phyloP scores from a whole-genome alignment of 306 rosid genomes.

The Vigna mungo region DNA sequence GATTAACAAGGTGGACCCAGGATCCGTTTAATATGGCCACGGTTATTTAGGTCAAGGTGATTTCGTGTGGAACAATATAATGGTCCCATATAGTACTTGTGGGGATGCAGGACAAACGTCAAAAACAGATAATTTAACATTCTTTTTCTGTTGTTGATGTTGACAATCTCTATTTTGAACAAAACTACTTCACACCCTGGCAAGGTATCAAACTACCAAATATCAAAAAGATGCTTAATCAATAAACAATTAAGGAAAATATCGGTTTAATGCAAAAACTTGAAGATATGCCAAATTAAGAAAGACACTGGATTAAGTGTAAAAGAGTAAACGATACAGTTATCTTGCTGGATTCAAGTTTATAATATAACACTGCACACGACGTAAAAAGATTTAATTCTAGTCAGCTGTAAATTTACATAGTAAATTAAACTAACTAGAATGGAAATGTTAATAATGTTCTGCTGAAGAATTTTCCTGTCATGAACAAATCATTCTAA shows the following conservation, averaged over 20 bases:
- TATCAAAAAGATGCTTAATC: not conserved
- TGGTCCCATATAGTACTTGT: conserved; percentile 1
- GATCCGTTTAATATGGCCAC: not conserved
- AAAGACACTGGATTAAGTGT: not conserved
- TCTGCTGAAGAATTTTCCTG: not conserved
- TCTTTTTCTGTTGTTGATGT: conserved; percentile 4
- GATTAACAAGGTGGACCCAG: conserved; percentile 35
- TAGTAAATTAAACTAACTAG: not conserved
- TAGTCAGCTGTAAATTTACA: not conserved
- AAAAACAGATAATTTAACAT: conserved; percentile 20
- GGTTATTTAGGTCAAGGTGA: conserved; percentile 13
- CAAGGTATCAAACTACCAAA: not conserved
- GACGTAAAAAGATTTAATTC: not conserved
- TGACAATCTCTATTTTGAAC: not conserved
- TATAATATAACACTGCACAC: not conserved
- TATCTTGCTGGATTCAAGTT: not conserved
- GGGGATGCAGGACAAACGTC: conserved; percentile 11
- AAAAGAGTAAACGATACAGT: not conserved
- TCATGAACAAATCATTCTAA: not conserved
- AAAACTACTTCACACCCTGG: not conserved
- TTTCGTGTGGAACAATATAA: conserved; percentile 25
- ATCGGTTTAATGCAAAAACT: not conserved
- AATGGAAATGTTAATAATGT: not conserved
- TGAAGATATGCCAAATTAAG: not conserved
- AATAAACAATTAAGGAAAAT: not conserved